Evolutionary conservation across 768 basidiomycete genomes (phyloP).

Genomic region (button mushroom (Agaricus bisporus)): DNA sequence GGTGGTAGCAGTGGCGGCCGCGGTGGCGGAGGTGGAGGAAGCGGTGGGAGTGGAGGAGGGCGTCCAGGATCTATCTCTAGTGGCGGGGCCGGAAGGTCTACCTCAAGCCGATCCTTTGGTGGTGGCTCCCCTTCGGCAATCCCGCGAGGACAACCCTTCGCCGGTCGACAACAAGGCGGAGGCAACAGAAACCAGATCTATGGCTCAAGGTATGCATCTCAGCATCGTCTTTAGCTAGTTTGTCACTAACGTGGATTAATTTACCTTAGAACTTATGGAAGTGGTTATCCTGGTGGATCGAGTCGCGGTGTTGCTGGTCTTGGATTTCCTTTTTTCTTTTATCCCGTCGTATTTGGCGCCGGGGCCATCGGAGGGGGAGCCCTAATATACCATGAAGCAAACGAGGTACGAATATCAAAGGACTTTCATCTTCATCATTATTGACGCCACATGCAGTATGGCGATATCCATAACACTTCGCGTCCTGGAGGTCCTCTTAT

Average conservation of each 20-base stretch:
- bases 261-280: conserved; percentile 44
- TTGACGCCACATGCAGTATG: conserved; percentile 18
- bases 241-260: conserved; percentile 7
- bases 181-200: conserved; percentile 38
- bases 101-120: conserved; percentile 23
- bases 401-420: conserved; percentile 22
- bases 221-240: not conserved
- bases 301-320: conserved; percentile 41
- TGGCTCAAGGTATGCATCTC: conserved; percentile 33
- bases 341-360: conserved; percentile 50
- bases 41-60: conserved; percentile 13
- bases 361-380: conserved; percentile 16
- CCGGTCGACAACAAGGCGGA: conserved; percentile 47
- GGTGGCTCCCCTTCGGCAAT: conserved; percentile 30
- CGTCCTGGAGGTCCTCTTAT: conserved; percentile 45
- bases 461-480: conserved; percentile 31
- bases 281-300: conserved; percentile 50
- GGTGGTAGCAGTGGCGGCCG: conserved; percentile 15
- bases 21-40: conserved; percentile 7
- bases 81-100: conserved; percentile 14
- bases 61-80: conserved; percentile 15
- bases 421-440: not conserved
- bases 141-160: conserved; percentile 37
- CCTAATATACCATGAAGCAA: conserved; percentile 22
- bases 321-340: conserved; percentile 60